A percentile compares a stretch with the other conserved stretches of the same genome.
phyloP scores from a whole-genome alignment of 129 eudicot genomes.

The carrot (Daucus carota) region DNA sequence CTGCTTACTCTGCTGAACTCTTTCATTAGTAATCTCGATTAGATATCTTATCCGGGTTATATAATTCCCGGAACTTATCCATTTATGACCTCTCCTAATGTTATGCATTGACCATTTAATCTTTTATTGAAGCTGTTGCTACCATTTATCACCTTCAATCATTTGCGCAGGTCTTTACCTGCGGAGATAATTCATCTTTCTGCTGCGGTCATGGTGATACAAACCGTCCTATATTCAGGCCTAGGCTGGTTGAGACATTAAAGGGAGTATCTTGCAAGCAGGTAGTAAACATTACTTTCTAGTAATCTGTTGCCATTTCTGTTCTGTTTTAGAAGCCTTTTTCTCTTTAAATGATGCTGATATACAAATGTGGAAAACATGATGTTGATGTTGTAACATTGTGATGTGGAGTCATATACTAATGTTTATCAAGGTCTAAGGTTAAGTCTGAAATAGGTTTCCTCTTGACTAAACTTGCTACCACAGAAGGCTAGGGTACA shows the following conservation, averaged over 20 bases:
- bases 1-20: background rate
- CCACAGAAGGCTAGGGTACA: no score
- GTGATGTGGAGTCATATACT: background rate
- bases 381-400: background rate
- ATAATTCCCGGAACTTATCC: background rate
- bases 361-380: background rate
- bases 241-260: conserved; percentile 71
- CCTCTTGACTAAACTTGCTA: no score
- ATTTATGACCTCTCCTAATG: background rate
- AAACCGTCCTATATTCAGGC: conserved; percentile 68
- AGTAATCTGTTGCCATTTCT: background rate
- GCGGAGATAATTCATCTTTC: conserved; percentile 91
- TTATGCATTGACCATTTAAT: background rate
- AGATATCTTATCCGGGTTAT: background rate
- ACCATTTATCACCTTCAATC: background rate
- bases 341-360: background rate
- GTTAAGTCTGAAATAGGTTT: no score
- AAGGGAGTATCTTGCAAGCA: conserved; percentile 71
- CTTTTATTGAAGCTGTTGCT: background rate
- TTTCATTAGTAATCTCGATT: background rate
- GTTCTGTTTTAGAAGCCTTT: background rate
- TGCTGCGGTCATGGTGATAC: conserved; percentile 92
- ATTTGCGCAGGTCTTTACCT: conserved; percentile 76
- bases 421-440: background rate
- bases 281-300: conserved; percentile 28